phyloP scores from a whole-genome alignment of 2,329 filamentous ascomycete genomes.

The Aspergillus neoniger region DNA sequence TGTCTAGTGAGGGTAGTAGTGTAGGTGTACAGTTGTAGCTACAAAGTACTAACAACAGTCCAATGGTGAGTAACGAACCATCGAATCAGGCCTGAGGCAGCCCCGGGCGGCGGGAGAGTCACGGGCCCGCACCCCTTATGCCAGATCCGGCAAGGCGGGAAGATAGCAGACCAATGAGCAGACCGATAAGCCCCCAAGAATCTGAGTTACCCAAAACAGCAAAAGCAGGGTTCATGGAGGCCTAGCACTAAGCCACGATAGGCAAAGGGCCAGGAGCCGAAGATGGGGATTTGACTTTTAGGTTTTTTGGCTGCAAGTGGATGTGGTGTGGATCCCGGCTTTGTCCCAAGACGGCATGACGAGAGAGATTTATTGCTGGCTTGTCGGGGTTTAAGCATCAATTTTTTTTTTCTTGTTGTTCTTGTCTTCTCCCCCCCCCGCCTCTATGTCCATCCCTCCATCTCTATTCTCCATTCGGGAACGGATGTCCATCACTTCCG shows the following conservation, averaged over 20 bases:
- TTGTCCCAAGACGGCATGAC: slow-evolving; percentile 24
- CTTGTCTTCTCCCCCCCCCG: too few relatives aligned
- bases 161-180: not conserved
- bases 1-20: not conserved
- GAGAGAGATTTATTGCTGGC: slow-evolving; percentile 8
- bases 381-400: not conserved
- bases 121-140: slow-evolving; percentile 1
- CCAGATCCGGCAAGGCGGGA: slow-evolving; percentile 2
- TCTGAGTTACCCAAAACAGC: slow-evolving; percentile 21
- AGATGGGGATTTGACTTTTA: slow-evolving; percentile 18
- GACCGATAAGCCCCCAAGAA: slow-evolving; percentile 15
- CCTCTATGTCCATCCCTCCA: too few relatives aligned
- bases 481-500: not conserved
- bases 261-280: slow-evolving; percentile 13
- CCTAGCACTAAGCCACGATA: slow-evolving; percentile 7
- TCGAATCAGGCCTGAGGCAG: slow-evolving; percentile 3
- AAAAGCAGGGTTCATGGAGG: slow-evolving; percentile 23
- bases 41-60: not conserved
- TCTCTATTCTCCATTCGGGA: too few relatives aligned
- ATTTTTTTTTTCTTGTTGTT: too few relatives aligned
- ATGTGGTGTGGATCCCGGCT: not conserved
- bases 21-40: too few relatives aligned
- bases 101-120: not conserved
- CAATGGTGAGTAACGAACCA: not conserved
- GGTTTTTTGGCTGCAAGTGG: slow-evolving; percentile 15